These are phyloP conservation scores for Tilletia horrida DNA, from an alignment of 1,284 basidiomycete genomes.

Conservation along the genomic window DNA sequence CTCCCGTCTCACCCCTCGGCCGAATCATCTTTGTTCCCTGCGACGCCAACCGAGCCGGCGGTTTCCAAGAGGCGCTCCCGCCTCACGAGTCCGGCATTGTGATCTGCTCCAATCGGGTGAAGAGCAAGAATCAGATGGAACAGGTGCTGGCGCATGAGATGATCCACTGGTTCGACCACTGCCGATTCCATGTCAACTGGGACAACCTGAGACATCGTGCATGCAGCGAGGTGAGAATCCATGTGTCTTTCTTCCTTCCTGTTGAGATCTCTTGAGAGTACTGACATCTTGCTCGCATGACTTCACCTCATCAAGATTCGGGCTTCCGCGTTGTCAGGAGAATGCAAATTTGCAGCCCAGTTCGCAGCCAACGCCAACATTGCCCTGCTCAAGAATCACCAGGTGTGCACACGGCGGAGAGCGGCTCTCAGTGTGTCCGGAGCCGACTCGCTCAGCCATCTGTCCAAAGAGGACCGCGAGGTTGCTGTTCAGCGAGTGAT, in stretches of 20 bases:
- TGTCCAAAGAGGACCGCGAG: slow-evolving; percentile 71
- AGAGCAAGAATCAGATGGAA: slow-evolving; percentile 81
- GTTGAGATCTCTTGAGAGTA: not conserved
- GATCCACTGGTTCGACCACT: slow-evolving; percentile 93
- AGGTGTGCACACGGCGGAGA: slow-evolving; percentile 84
- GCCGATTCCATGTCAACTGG: slow-evolving; percentile 91
- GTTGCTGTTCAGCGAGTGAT: slow-evolving; percentile 80
- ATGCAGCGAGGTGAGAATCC: slow-evolving; percentile 77
- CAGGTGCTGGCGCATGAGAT: slow-evolving; percentile 90
- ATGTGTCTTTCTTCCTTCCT: not conserved
- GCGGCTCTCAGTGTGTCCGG: slow-evolving; percentile 74
- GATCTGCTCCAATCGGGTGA: slow-evolving; percentile 54
- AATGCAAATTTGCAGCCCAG: slow-evolving; percentile 81
- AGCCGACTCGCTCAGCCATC: not conserved
- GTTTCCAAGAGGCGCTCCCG: slow-evolving; percentile 43
- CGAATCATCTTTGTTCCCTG: slow-evolving; percentile 46
- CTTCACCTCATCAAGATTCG: slow-evolving; percentile 67
- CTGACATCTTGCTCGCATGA: not conserved
- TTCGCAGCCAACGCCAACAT: slow-evolving; percentile 57
- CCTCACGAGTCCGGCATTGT: slow-evolving; percentile 39
- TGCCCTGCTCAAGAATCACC: slow-evolving; percentile 85
- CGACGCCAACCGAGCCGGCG: slow-evolving; percentile 41
- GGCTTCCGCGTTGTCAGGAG: slow-evolving; percentile 86
- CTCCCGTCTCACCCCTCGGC: slow-evolving; percentile 22
- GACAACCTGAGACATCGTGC: slow-evolving; percentile 84